These are phyloP conservation scores for Phtheirospermum japonicum DNA, from an alignment of 257 asterid genomes.

Conservation along the genomic window DNA sequence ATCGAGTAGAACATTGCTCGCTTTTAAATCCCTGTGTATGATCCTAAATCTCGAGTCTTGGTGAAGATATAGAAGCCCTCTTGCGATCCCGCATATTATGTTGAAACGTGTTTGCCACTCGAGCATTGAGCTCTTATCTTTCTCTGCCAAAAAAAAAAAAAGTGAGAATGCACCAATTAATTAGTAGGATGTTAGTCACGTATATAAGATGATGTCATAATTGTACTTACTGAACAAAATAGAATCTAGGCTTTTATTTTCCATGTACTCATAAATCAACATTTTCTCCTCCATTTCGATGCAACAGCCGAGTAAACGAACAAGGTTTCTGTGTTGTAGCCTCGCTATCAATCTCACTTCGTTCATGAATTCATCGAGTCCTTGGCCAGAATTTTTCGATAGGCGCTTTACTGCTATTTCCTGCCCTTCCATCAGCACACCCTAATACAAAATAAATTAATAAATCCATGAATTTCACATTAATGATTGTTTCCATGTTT, in stretches of 20 bases:
- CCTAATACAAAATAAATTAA: slow-evolving; percentile 35
- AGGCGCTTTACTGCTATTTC: slow-evolving; percentile 75
- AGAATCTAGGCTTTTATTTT: slow-evolving; percentile 67
- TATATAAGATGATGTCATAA: background rate
- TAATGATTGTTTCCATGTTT: too few relatives aligned
- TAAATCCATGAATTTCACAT: background rate
- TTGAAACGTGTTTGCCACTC: slow-evolving; percentile 62
- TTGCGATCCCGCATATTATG: slow-evolving; percentile 64
- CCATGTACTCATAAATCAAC: slow-evolving; percentile 73
- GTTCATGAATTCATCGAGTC: slow-evolving; percentile 67
- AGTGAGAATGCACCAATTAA: too few relatives aligned
- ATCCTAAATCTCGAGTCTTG: slow-evolving; percentile 82
- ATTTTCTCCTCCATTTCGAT: slow-evolving; percentile 68
- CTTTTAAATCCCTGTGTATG: slow-evolving; percentile 75
- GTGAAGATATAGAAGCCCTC: slow-evolving; percentile 74
- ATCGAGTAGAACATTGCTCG: slow-evolving; percentile 70
- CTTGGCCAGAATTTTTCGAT: slow-evolving; percentile 64
- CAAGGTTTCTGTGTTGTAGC: slow-evolving; percentile 70
- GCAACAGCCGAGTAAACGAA: slow-evolving; percentile 71
- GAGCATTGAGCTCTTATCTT: slow-evolving; percentile 45
- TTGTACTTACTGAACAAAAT: slow-evolving; percentile 51
- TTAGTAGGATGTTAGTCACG: too few relatives aligned
- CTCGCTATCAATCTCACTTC: slow-evolving; percentile 68
- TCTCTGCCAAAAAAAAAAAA: slow-evolving; percentile 29
- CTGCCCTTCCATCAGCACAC: slow-evolving; percentile 48